These are phyloP conservation scores for Leccinum disarticulatum DNA, from an alignment of 768 basidiomycete genomes.

Conservation along the genomic window DNA sequence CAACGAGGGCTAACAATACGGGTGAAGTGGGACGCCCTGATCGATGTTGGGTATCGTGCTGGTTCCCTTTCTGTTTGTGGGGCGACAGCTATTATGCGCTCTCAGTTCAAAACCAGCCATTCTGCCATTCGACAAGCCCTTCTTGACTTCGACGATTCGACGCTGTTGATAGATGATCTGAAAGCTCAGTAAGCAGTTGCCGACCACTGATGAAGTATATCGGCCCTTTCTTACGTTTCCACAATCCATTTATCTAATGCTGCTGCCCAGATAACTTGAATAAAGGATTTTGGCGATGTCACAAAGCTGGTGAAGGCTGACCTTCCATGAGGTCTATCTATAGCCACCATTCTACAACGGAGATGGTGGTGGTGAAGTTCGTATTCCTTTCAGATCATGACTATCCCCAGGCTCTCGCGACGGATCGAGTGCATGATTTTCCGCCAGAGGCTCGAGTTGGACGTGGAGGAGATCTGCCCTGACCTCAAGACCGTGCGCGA, in stretches of 20 bases:
- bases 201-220: slow-evolving; percentile 77
- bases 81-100: slow-evolving; percentile 75
- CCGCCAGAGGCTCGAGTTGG: slow-evolving; percentile 74
- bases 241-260: not conserved
- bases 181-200: slow-evolving; percentile 74
- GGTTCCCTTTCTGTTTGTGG: not conserved
- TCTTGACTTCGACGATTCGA: slow-evolving; percentile 67
- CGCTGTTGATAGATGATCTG: slow-evolving; percentile 69
- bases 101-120: slow-evolving; percentile 64
- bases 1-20: slow-evolving; percentile 80
- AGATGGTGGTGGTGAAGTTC: slow-evolving; percentile 3
- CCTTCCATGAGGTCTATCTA: slow-evolving; percentile 64
- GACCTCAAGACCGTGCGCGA: slow-evolving; percentile 73
- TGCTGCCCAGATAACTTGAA: slow-evolving; percentile 49
- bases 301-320: slow-evolving; percentile 79
- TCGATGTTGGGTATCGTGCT: not conserved
- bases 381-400: slow-evolving; percentile 56
- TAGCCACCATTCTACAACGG: not conserved
- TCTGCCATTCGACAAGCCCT: slow-evolving; percentile 70
- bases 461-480: slow-evolving; percentile 79
- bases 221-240: not conserved
- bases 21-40: slow-evolving; percentile 43
- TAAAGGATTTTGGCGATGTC: slow-evolving; percentile 71
- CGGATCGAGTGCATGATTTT: slow-evolving; percentile 84
- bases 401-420: slow-evolving; percentile 70